A percentile compares a stretch with the other conserved stretches of the same genome.
Conservation (phyloP, 148 eudicot genomes). For the Rhododendron henanense region DNA sequence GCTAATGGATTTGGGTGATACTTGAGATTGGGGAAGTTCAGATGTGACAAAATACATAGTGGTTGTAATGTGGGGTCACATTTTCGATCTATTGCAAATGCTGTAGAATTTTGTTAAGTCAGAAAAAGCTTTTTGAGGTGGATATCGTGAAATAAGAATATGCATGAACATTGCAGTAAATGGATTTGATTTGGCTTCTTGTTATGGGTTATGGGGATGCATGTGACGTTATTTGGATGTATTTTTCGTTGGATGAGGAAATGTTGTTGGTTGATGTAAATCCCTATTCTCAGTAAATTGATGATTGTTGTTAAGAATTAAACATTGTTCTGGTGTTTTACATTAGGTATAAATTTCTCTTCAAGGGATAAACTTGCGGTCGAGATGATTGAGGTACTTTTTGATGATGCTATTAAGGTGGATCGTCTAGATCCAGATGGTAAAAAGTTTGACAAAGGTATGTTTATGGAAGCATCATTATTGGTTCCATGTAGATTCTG, state of each 20-base stretch:
- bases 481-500: background rate
- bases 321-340: background rate
- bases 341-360: slow-evolving; percentile 4
- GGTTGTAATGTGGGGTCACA: background rate
- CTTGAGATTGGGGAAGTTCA: background rate
- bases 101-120: background rate
- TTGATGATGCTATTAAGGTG: slow-evolving; percentile 43
- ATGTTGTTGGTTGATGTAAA: background rate
- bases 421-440: slow-evolving; percentile 23
- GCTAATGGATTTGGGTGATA: background rate
- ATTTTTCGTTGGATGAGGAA: background rate
- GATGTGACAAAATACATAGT: background rate
- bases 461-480: background rate
- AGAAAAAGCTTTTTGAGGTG: background rate
- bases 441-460: slow-evolving; percentile 51
- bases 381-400: slow-evolving; percentile 29
- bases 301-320: background rate
- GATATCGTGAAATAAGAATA: background rate
- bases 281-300: too few species aligned
- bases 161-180: background rate
- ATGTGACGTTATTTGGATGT: background rate
- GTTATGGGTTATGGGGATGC: background rate
- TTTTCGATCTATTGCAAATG: background rate
- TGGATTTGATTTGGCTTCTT: background rate
- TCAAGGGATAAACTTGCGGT: slow-evolving; percentile 4